phyloP scores from a whole-genome alignment of 2,329 filamentous ascomycete genomes.

The Fusarium tjaetaba region DNA sequence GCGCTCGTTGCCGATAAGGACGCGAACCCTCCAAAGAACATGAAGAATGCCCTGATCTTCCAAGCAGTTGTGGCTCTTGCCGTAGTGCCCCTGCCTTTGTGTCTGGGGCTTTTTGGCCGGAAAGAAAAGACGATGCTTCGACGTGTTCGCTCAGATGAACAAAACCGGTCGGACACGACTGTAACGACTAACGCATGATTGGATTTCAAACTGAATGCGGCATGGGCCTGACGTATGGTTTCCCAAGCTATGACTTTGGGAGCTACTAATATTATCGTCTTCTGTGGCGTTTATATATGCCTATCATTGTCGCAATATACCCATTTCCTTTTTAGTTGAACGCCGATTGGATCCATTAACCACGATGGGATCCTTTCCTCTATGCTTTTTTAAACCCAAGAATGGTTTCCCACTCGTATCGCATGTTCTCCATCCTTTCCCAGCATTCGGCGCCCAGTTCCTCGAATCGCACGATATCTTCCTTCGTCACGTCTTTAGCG shows the following conservation, averaged over 20 bases:
- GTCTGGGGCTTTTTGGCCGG: constrained; percentile 76
- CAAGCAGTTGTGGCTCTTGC: constrained; percentile 75
- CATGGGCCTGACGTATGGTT: not conserved
- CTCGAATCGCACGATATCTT: constrained; percentile 70
- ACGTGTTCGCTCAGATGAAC: constrained; percentile 58
- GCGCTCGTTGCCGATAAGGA: constrained; percentile 68
- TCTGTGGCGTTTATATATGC: constrained; percentile 12
- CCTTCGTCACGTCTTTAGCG: constrained; percentile 67
- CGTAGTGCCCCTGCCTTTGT: constrained; percentile 73
- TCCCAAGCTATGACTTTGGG: not conserved
- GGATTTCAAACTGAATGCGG: not conserved
- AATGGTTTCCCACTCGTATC: constrained; percentile 70
- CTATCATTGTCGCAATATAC: constrained; percentile 40
- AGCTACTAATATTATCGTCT: constrained; percentile 11
- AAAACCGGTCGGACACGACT: constrained; percentile 32
- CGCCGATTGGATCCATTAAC: not conserved
- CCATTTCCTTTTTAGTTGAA: constrained; percentile 26
- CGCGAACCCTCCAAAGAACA: constrained; percentile 72
- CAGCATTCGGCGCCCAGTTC: constrained; percentile 69
- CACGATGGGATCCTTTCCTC: not conserved
- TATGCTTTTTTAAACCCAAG: constrained; percentile 30
- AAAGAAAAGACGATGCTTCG: constrained; percentile 60
- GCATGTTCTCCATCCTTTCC: constrained; percentile 76
- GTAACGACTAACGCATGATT: constrained; percentile 30
- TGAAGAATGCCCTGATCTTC: constrained; percentile 81